Conservation (phyloP, 345 rosid genomes). For the Firmiana major region DNA sequence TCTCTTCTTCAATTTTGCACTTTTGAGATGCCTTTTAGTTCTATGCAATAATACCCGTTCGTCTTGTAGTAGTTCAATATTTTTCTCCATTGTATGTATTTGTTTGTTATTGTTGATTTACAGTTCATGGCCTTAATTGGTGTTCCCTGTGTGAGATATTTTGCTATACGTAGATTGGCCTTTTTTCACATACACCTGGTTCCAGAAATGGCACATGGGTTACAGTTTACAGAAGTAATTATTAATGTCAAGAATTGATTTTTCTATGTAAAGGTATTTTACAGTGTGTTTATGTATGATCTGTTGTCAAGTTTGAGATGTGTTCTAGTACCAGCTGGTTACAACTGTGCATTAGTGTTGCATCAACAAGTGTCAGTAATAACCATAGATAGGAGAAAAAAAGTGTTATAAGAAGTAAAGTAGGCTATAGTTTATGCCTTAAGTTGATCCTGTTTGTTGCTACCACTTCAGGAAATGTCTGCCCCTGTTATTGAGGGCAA, state of each 20-base stretch:
- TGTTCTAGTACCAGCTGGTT: neutral
- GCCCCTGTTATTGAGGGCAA: conserved; percentile 54
- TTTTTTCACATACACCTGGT: neutral
- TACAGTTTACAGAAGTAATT: neutral
- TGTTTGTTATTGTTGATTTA: neutral
- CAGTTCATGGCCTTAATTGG: neutral
- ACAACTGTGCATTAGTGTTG: neutral
- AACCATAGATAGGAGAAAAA: neutral
- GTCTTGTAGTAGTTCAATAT: neutral
- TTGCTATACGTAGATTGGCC: neutral
- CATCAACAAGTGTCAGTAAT: neutral
- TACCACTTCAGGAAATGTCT: conserved; percentile 50
- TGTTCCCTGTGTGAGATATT: neutral
- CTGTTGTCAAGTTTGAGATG: neutral
- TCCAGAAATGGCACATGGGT: neutral
- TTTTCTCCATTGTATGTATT: neutral
- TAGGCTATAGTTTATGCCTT: neutral
- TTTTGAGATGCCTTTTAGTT: conserved; percentile 1
- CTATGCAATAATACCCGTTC: neutral
- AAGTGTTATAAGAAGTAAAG: neutral
- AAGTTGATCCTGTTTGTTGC: neutral
- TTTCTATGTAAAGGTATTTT: neutral
- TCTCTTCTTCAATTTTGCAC: conserved; percentile 16
- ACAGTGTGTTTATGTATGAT: neutral
- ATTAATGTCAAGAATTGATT: neutral